Base-by-base conservation (phyloP, 2,329 filamentous ascomycete genomes). In the Cadophora luteo-olivacea region DNA sequence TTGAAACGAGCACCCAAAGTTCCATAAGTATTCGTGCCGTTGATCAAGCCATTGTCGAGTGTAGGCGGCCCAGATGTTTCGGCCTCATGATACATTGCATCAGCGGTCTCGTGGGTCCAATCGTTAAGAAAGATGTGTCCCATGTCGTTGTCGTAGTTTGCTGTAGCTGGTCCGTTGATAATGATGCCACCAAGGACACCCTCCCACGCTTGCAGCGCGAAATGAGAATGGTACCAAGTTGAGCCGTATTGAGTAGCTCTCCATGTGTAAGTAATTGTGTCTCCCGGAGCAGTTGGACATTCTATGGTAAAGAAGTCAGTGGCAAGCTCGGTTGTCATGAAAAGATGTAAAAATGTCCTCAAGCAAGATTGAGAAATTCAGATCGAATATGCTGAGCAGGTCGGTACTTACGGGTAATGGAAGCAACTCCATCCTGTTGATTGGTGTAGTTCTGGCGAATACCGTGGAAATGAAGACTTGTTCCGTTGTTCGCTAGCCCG, bases 151-250 rank as follows among this genome's bases (percentile, higher is more conserved):
- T 92, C 88, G 72, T 89, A 90, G 75, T 88, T 73, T 1, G 83
- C 81, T 0, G 84, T 83, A 0, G 86, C 82, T 0, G 88, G 88
- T 0, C 88, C 88, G 62, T 89, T 83, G 73, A 90, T 87, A 19
- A 90, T 77, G 22, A 91, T 86, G 1, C 82, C 82, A 0, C 89
- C 89, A 41, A 85, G 81, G 0, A 90, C 78, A 1, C 89, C 89
- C 55, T 90, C 82, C 77, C 80, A 83, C 57, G 82, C 81, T 72
- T 83, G 81, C 19, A 79, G 72, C 9, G 79, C 79, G 72, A 85
- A 85, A 73, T 90, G 88, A 1, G 84, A 86, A 76, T 90, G 88
- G 66, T 89, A 89, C 85, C 86, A 89, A 2, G 81, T 81, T 0
- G 84, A 79, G 6, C 88, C 85, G 57, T 68, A 68, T 32, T 68